Base-by-base conservation (phyloP, 2,329 filamentous ascomycete genomes). In the Diaporthe capsici region DNA sequence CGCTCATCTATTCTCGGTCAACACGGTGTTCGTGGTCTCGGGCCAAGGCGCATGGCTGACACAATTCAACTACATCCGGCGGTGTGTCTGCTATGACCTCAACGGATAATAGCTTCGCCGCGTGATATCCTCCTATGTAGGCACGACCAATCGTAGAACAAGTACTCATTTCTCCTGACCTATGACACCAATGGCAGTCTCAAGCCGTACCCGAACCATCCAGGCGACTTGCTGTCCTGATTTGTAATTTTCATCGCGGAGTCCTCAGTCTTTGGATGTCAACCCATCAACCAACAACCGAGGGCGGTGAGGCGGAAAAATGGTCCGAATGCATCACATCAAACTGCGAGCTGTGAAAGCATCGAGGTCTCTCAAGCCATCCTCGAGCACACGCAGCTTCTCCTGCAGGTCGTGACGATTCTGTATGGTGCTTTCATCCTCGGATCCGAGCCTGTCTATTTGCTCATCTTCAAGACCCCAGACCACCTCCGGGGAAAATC, bases 381-480 rank as follows among this genome's bases (percentile, higher is more conserved):
- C 57, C 67, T 81, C 80, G 4, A 81, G 79, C 6, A 79, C 71
- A 1, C 49, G 68, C 47, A 81, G 57, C 55, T 80, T 80, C 78
- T 78, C 77, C 31, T 57, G 74, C 42, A 79, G 22, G 1, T 79
- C 78, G 9, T 31, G 42, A 3, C 80, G 78, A 34, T 79, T 75
- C 58, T 72, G 78, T 47, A 81, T 67, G 6, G 79, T 79, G 25
- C 47, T 60, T 15, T 80, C 78, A 17, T 79, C 80, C 61, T 81
- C 80, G 15, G 79, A 79, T 13, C 80, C 80, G 9, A 81, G 72
- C 31, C 28, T 53, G 61, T 79, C 78, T 28, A 81, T 79, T 8
- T 79, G 76, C n/a, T 79, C 76, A 1, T 79, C 77, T 0, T 76
- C 72, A 12, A 81, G 76, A 31, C 80, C 79, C 79, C 79, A 81